A percentile compares a stretch with the other conserved stretches of the same genome.
Conservation (phyloP, 352 stramenopile genomes). For the Globisporangium nunn region DNA sequence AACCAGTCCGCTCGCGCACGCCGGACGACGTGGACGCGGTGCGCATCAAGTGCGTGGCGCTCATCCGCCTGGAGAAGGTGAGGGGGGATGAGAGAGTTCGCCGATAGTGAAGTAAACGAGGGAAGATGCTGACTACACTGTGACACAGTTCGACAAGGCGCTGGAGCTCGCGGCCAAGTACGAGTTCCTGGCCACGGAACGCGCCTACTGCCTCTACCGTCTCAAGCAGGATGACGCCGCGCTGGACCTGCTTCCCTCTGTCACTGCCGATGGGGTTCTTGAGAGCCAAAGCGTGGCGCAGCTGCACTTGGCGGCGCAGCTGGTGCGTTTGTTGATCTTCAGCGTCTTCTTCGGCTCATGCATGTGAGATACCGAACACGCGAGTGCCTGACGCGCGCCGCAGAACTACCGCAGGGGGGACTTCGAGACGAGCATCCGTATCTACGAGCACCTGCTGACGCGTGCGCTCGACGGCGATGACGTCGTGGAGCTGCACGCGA, state of each 20-base stretch:
- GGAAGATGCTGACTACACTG: not conserved
- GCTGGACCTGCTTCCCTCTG: constrained; percentile 26
- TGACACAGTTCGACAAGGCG: constrained; percentile 72
- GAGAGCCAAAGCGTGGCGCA: constrained; percentile 31
- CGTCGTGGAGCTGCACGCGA: constrained; percentile 70
- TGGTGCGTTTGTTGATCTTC: constrained; percentile 21
- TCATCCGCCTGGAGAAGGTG: constrained; percentile 79
- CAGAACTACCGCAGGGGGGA: constrained; percentile 65
- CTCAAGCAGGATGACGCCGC: constrained; percentile 70
- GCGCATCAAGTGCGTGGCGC: constrained; percentile 75
- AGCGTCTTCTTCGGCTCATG: too few species aligned
- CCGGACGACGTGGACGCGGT: constrained; percentile 72
- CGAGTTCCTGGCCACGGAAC: constrained; percentile 52
- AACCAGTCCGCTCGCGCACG: constrained; percentile 61
- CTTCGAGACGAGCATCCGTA: constrained; percentile 54
- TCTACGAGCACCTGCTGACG: constrained; percentile 69
- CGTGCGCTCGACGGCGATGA: constrained; percentile 47
- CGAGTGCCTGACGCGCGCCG: not conserved
- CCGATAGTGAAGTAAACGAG: not conserved
- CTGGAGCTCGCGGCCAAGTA: constrained; percentile 72
- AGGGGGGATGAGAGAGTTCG: not conserved
- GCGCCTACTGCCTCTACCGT: constrained; percentile 76
- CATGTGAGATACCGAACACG: too few species aligned
- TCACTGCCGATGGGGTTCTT: constrained; percentile 7
- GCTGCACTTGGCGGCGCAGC: constrained; percentile 63